Evolutionary conservation across 1,284 basidiomycete species (phyloP), one percentile per base, ranked within the genome.

Genomic region (Sutorius eximius): DNA sequence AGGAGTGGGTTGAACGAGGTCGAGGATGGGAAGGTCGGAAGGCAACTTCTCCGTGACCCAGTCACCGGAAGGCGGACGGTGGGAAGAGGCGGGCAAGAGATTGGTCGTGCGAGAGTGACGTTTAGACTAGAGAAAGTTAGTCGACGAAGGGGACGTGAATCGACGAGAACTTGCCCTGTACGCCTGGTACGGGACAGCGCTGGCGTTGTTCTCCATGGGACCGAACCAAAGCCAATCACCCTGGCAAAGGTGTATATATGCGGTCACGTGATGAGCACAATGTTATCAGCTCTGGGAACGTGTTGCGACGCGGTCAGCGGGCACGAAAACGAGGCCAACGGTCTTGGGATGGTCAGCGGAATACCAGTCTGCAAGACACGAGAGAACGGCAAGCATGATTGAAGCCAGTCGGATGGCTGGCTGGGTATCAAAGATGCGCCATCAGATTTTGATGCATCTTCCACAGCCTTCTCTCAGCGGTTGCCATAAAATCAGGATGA

Each of bases 171-270:
- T 77, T 58, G 86, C 86, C 75, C 75, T 85, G 75, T 90, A 90
- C 4, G 87, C 83, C 70, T 86, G 85, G 75, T 90, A 90, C 15
- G 87, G 86, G 16, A 89, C 75, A 30, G 73, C 66, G 43, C 44
- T 27, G 13, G 60, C 29, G 37, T 18, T 42, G 58, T 36, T 51
- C 49, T 54, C 42, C 56, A 62, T 40, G 3, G 11, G 11, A 1
- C 4, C 8, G 36, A n/a, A 36, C 1, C n/a, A 5, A 18, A 37
- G 9, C 13, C 13, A 15, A 34, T 15, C 12, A 33, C 12, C 15
- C 13, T 8, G 33, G n/a, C n/a, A n/a, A n/a, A 34, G 1, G 33
- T 34, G 16, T n/a, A 10, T 37, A 18, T 12, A 10, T 18, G 18
- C 20, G 29, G 9, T 66, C 61, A 63, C 64, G 62, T 65, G 64